Conservation (phyloP, 441 rosid species). For the Corymbia calophylla region DNA sequence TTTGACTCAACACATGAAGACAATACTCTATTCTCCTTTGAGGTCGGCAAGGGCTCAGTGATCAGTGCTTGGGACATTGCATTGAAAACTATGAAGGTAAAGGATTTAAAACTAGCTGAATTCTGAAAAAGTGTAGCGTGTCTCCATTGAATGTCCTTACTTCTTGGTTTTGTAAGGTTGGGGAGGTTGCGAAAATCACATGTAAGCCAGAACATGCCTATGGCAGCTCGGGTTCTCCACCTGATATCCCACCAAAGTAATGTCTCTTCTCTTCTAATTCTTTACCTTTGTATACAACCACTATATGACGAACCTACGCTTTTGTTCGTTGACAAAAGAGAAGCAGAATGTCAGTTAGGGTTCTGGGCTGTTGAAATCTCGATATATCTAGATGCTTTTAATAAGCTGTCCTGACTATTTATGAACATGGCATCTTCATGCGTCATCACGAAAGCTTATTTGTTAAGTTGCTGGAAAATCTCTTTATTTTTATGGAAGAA, state of each 20-base stretch:
- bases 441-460: neutral
- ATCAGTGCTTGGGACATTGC: constrained; percentile 92
- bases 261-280: neutral
- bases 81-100: constrained; percentile 80
- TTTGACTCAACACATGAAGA: constrained; percentile 86
- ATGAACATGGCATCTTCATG: neutral
- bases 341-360: neutral
- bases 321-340: neutral
- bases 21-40: constrained; percentile 83
- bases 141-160: neutral
- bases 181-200: constrained; percentile 85
- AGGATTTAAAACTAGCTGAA: neutral
- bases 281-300: neutral
- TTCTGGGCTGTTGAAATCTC: neutral
- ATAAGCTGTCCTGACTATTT: neutral
- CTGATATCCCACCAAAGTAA: constrained; percentile 86
- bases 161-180: constrained; percentile 44
- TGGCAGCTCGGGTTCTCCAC: constrained; percentile 85
- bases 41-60: constrained; percentile 77
- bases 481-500: neutral
- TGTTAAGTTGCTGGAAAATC: neutral
- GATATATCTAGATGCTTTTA: neutral
- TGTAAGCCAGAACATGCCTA: constrained; percentile 96
- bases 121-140: neutral
- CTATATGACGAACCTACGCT: neutral